Evolutionary conservation across 805 yeast species (phyloP).

Genomic region (Wickerhamomyces subpelliculosus): DNA sequence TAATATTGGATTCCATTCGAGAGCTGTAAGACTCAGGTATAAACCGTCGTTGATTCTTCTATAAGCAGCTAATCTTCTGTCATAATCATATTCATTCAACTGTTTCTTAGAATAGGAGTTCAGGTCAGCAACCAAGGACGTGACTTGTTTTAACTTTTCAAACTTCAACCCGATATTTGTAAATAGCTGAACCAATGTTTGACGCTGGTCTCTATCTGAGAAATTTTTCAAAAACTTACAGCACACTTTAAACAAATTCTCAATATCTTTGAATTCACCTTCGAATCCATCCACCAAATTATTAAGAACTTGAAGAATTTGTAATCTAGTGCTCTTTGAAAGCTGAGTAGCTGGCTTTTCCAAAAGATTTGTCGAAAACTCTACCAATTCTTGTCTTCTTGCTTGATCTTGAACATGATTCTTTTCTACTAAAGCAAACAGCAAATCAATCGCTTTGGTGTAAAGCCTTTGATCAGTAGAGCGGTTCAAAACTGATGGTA

Average conservation of each 20-base stretch:
- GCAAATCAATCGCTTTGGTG: slow-evolving; percentile 43
- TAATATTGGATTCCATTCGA: slow-evolving; percentile 77
- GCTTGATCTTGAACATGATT: slow-evolving; percentile 50
- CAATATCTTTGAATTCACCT: slow-evolving; percentile 44
- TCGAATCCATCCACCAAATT: slow-evolving; percentile 46
- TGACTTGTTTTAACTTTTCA: slow-evolving; percentile 35
- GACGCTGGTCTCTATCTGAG: slow-evolving; percentile 56
- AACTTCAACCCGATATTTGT: slow-evolving; percentile 49
- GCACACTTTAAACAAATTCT: slow-evolving; percentile 40
- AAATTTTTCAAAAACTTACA: slow-evolving; percentile 54
- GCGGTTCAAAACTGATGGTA: slow-evolving; percentile 42
- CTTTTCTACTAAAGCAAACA: slow-evolving; percentile 46
- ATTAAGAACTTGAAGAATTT: slow-evolving; percentile 51
- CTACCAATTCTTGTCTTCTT: slow-evolving; percentile 45
- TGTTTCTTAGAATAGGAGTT: slow-evolving; percentile 61
- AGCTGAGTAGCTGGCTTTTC: slow-evolving; percentile 50
- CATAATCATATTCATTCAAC: slow-evolving; percentile 74
- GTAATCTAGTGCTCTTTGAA: slow-evolving; percentile 44
- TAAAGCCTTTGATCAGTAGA: slow-evolving; percentile 36
- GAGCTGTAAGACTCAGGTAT: slow-evolving; percentile 35
- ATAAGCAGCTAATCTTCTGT: slow-evolving; percentile 62
- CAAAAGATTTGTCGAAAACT: slow-evolving; percentile 52
- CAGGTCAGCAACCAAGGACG: slow-evolving; percentile 50
- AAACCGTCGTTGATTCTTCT: slow-evolving; percentile 51
- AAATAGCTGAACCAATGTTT: slow-evolving; percentile 53